Percentiles rank a stretch among this genome's conserved stretches.
Conservation (phyloP, 805 yeast species). For the Starmerella stigmatis region DNA sequence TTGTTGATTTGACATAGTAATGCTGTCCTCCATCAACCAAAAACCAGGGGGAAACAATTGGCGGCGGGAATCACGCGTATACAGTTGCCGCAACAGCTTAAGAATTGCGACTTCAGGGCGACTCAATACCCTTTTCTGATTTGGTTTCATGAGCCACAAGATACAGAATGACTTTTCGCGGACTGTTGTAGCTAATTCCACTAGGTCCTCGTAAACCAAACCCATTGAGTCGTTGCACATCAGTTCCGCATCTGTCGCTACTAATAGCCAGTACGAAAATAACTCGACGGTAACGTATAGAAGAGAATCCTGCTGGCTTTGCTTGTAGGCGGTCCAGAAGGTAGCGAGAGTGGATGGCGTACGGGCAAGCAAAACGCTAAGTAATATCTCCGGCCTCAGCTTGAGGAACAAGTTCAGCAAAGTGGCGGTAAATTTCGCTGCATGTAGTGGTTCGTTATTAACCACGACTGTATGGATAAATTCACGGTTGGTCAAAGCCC, state of each 20-base stretch:
- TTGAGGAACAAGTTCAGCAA: constrained; percentile 14
- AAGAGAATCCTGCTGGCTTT: constrained; percentile 19
- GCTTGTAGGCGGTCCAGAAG: constrained; percentile 18
- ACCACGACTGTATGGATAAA: neutral
- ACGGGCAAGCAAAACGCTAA: constrained; percentile 9
- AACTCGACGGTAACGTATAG: constrained; percentile 48
- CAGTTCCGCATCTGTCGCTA: constrained; percentile 56
- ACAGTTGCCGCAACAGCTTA: constrained; percentile 52
- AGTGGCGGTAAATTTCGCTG: constrained; percentile 14
- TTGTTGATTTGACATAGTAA: neutral
- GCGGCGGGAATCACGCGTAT: constrained; percentile 55
- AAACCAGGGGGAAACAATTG: constrained; percentile 40
- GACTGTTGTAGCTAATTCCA: constrained; percentile 39
- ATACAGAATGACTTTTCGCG: constrained; percentile 42
- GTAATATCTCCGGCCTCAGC: constrained; percentile 6
- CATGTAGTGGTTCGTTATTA: neutral
- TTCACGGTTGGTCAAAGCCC: neutral
- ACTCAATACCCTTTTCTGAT: constrained; percentile 1
- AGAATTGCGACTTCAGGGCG: constrained; percentile 34
- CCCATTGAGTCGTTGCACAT: constrained; percentile 38
- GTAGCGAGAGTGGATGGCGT: constrained; percentile 11
- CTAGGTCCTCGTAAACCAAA: constrained; percentile 34
- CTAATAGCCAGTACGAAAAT: constrained; percentile 54
- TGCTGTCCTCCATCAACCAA: constrained; percentile 40
- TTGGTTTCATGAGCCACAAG: constrained; percentile 33